Evolutionary conservation across 768 basidiomycete genomes (phyloP).

Genomic region (Lentinus tigrinus): DNA sequence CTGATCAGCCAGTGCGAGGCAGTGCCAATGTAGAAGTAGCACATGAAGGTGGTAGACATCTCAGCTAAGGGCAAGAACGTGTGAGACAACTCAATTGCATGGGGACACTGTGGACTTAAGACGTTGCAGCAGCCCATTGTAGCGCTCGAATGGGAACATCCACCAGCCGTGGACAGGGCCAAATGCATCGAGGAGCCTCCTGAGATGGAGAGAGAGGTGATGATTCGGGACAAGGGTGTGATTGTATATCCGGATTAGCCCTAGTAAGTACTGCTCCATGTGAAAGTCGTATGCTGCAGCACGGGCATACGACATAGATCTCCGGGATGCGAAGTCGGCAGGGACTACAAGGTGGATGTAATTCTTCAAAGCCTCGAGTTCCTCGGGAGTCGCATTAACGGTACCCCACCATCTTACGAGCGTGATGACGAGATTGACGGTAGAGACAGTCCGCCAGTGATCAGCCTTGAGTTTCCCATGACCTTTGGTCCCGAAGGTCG

Average conservation of each 20-base stretch:
- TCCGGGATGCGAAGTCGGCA: neutral
- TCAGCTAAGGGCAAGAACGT: neutral
- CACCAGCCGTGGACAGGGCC: constrained; percentile 30
- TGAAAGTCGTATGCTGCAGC: neutral
- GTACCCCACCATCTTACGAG: constrained; percentile 36
- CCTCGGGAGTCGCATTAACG: neutral
- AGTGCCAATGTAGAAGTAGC: neutral
- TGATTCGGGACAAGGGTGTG: constrained; percentile 27
- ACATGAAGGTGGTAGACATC: neutral
- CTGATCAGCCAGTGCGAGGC: neutral
- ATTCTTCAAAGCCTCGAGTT: neutral
- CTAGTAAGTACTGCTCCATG: neutral
- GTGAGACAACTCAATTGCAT: neutral
- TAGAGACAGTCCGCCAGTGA: constrained; percentile 34
- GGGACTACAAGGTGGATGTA: constrained; percentile 4
- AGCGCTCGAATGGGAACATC: constrained; percentile 29
- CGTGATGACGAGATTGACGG: constrained; percentile 34
- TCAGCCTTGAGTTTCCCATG: constrained; percentile 24
- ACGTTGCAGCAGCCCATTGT: constrained; percentile 26
- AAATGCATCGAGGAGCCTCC: constrained; percentile 23
- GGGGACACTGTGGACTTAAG: constrained; percentile 27
- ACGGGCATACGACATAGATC: neutral
- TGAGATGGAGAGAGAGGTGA: constrained; percentile 33
- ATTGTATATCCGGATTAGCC: neutral
- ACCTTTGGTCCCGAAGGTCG: constrained; percentile 6